These are phyloP conservation scores for Aspergillus leporis DNA, from an alignment of 495 filamentous ascomycete species.

Conservation along the genomic window DNA sequence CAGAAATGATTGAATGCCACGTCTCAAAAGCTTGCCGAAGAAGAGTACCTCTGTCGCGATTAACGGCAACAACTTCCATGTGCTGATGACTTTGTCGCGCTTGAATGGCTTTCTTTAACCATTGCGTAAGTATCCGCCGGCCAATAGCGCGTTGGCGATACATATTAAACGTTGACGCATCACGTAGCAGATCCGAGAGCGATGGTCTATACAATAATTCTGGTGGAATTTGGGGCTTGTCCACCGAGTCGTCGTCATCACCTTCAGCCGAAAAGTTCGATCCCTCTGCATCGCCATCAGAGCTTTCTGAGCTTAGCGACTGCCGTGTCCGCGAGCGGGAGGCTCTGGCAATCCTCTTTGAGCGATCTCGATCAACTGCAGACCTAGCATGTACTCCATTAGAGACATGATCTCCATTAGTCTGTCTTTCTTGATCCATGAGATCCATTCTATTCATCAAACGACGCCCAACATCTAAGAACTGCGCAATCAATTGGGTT, in stretches of 20 bases:
- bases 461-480: conserved; percentile 44
- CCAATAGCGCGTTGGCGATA: conserved; percentile 50
- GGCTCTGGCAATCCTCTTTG: conserved; percentile 31
- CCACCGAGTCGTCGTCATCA: conserved; percentile 30
- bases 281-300: conserved; percentile 26
- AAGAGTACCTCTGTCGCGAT: conserved; percentile 53
- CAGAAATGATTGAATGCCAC: conserved; percentile 54
- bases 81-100: conserved; percentile 41
- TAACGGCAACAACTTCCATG: conserved; percentile 50
- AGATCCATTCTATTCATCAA: conserved; percentile 39
- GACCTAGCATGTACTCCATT: conserved; percentile 34
- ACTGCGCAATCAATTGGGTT: conserved; percentile 46
- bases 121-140: conserved; percentile 50
- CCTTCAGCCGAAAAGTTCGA: conserved; percentile 26
- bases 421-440: conserved; percentile 26
- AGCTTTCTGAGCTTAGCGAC: conserved; percentile 29
- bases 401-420: conserved; percentile 21
- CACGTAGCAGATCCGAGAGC: conserved; percentile 55
- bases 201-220: conserved; percentile 54
- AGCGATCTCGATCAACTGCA: conserved; percentile 41
- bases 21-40: conserved; percentile 57
- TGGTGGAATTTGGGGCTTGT: conserved; percentile 30
- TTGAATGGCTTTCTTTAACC: conserved; percentile 54
- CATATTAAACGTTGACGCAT: conserved; percentile 60
- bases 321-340: conserved; percentile 20